These are phyloP conservation scores for Neonectria sp. DNA, from an alignment of 2,329 filamentous ascomycete genomes.

Conservation along the genomic window DNA sequence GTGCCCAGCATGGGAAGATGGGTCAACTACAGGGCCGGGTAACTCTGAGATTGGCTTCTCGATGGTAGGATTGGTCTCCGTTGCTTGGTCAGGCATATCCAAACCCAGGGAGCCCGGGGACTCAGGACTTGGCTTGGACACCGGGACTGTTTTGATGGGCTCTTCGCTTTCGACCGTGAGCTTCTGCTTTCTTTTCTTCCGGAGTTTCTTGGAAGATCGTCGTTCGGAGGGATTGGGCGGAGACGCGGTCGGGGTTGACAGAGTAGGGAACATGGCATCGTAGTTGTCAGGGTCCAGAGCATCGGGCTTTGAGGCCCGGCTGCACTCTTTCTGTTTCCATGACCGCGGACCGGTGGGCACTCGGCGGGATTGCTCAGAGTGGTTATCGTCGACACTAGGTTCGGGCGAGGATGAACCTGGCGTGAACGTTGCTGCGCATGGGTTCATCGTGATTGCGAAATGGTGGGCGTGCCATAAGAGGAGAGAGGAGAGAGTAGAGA, in stretches of 20 bases:
- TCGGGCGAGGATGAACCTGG: slow-evolving; percentile 28
- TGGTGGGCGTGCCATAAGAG: slow-evolving; percentile 1
- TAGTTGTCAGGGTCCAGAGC: slow-evolving; percentile 41
- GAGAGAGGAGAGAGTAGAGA: background rate
- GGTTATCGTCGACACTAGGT: background rate
- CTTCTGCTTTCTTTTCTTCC: slow-evolving; percentile 10
- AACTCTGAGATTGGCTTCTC: slow-evolving; percentile 17
- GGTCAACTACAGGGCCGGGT: slow-evolving; percentile 26
- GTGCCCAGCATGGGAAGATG: background rate
- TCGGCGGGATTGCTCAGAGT: no score
- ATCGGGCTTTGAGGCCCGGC: slow-evolving; percentile 7
- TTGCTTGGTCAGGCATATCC: background rate
- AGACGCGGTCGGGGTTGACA: slow-evolving; percentile 21
- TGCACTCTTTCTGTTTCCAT: background rate
- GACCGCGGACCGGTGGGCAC: slow-evolving; percentile 1
- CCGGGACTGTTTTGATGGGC: background rate
- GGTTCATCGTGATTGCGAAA: slow-evolving; percentile 45
- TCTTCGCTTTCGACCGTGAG: background rate
- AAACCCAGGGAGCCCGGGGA: background rate
- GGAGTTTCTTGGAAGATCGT: slow-evolving; percentile 6
- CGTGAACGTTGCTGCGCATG: slow-evolving; percentile 46
- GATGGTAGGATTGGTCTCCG: background rate
- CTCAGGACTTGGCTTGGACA: slow-evolving; percentile 1
- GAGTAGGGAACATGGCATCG: slow-evolving; percentile 44
- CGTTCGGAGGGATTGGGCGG: slow-evolving; percentile 5